Evolutionary conservation across 345 rosid species (phyloP), one percentile per base, ranked within the genome.

Genomic region (Aurinia saxatilis): DNA sequence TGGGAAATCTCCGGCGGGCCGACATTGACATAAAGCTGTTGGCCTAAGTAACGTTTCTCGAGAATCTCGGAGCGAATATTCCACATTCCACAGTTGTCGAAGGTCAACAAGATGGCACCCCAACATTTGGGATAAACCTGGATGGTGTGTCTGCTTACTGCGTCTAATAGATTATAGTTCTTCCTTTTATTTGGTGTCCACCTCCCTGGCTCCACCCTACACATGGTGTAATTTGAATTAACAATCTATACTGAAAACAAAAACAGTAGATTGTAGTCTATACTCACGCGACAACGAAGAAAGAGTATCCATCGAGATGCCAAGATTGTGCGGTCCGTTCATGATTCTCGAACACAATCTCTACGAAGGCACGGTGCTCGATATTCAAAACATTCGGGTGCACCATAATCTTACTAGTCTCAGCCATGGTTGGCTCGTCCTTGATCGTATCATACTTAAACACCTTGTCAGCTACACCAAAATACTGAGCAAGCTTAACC

Each of bases 71-170:
- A 87, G 55, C 87, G 76, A 15, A 87, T 30, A 58, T 84, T 87
- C 95, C 95, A 87, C 95, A 87, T 87, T 3, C 95, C 95, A 1
- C 82, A 81, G 27, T 84, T 87, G 74, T 84, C 88, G 44, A 87
- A 81, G 14, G 95, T 81, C 79, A 84, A 42, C 51, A 87, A 17
- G 15, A 87, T 73, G 6, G 91, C 95, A 0, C 85, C 80, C 91
- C 95, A 84, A 8, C 86, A 84, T 31, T 81, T 82, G 1, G 95
- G 95, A 76, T 71, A 84, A 38, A 87, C 87, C 46, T 84, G 88
- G 16, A 84, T 13, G 1, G 91, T 82, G 52, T 82, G 80, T 50
- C 95, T 80, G 80, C 81, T 79, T 35, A 84, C 87, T 1, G 88
- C 87, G 12, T 87, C 91, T 0, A 84, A 77, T 2, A 84, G 76